Percentiles rank a stretch among this genome's conserved stretches.
These are phyloP conservation scores for Globisporangium solare DNA, from an alignment of 352 stramenopile genomes.

Conservation along the genomic window DNA sequence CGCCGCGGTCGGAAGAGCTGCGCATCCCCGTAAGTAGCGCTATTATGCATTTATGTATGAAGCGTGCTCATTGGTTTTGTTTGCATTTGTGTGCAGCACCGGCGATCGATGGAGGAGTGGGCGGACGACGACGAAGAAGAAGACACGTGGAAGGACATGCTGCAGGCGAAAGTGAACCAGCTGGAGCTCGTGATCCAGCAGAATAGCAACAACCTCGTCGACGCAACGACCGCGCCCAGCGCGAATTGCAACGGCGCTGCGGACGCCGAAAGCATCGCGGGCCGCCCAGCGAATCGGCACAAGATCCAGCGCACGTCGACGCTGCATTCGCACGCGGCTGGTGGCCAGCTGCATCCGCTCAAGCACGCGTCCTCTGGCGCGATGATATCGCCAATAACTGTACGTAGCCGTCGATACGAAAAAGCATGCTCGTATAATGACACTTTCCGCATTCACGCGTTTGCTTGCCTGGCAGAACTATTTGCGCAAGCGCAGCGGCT, in stretches of 20 bases:
- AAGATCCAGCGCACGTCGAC: conserved; percentile 45
- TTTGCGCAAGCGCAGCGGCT: conserved; percentile 21
- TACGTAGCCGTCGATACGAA: too few relatives aligned
- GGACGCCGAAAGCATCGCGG: conserved; percentile 4
- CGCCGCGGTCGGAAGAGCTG: neutral
- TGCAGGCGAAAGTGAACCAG: conserved; percentile 75
- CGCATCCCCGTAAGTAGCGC: neutral
- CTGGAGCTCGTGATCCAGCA: conserved; percentile 53
- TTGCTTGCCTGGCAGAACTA: neutral
- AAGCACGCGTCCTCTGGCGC: neutral
- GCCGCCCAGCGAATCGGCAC: conserved; percentile 20
- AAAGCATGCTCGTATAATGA: too few relatives aligned
- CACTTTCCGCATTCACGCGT: too few relatives aligned
- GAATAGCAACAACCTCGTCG: conserved; percentile 18
- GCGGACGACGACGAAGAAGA: conserved; percentile 76
- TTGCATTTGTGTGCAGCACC: conserved; percentile 17
- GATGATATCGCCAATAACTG: too few relatives aligned
- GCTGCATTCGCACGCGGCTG: conserved; percentile 25
- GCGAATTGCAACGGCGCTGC: conserved; percentile 3
- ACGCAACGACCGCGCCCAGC: conserved; percentile 15
- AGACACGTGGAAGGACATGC: conserved; percentile 71
- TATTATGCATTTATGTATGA: too few relatives aligned
- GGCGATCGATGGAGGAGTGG: conserved; percentile 70
- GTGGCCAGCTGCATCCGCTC: conserved; percentile 6
- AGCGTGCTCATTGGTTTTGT: too few relatives aligned